Conservation (phyloP, 257 asterid species). For the Petunia secreta region DNA sequence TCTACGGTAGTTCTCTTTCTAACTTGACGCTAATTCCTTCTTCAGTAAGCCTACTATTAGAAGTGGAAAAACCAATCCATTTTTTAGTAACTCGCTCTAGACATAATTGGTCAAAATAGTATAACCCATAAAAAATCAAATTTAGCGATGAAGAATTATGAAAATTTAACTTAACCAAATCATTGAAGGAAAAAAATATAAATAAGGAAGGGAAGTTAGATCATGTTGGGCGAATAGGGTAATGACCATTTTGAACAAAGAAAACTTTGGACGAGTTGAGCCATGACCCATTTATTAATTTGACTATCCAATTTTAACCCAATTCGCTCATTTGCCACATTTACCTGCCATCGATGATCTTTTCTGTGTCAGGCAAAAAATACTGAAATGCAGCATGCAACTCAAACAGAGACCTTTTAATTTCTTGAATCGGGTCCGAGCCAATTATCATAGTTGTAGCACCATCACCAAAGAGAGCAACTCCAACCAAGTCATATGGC, state of each 20-base stretch:
- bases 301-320: no score
- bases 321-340: no score
- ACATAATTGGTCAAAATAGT: not conserved
- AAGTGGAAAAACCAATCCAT: not conserved
- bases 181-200: no score
- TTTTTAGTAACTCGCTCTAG: not conserved
- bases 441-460: slow-evolving; percentile 85
- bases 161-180: no score
- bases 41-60: slow-evolving; percentile 55
- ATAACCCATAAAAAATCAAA: no score
- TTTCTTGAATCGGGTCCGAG: slow-evolving; percentile 36
- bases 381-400: slow-evolving; percentile 75
- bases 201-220: no score
- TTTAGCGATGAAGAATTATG: no score
- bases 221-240: no score
- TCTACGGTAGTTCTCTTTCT: slow-evolving; percentile 75
- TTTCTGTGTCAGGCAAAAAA: slow-evolving; percentile 80
- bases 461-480: slow-evolving; percentile 92
- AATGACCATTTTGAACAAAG: not conserved
- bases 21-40: slow-evolving; percentile 92
- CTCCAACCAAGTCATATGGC: slow-evolving; percentile 89
- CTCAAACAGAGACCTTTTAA: slow-evolving; percentile 69
- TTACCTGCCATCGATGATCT: slow-evolving; percentile 72
- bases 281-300: no score
- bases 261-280: no score